phyloP scores from a whole-genome alignment of 495 filamentous ascomycete species.

The Penicillium daleae region DNA sequence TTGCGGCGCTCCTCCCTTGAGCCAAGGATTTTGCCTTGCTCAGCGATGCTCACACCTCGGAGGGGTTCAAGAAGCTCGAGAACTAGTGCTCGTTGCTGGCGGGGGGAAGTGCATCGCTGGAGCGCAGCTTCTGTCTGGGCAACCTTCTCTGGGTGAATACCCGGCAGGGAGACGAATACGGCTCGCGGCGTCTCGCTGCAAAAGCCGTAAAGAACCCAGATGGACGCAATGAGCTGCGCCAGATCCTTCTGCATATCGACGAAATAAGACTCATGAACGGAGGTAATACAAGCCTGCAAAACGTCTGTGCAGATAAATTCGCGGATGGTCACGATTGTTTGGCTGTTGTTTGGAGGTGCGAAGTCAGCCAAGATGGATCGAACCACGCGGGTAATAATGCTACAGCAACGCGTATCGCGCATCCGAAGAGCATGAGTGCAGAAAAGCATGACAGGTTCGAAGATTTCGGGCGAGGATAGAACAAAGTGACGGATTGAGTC shows the following conservation, averaged over 20 bases:
- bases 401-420: conserved; percentile 87
- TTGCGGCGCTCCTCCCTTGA: conserved; percentile 56
- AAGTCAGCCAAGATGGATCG: conserved; percentile 84
- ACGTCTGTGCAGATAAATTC: conserved; percentile 90
- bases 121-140: conserved; percentile 54
- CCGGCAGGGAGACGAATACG: conserved; percentile 61
- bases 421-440: conserved; percentile 88
- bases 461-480: conserved; percentile 73
- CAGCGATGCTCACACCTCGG: conserved; percentile 86
- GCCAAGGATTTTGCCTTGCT: conserved; percentile 79
- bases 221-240: conserved; percentile 82
- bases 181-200: conserved; percentile 57
- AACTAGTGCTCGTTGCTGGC: conserved; percentile 80
- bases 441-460: conserved; percentile 88
- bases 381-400: conserved; percentile 80
- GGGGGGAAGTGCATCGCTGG: conserved; percentile 64
- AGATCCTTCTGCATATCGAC: conserved; percentile 95
- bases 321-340: conserved; percentile 70
- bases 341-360: conserved; percentile 50
- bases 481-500: conserved; percentile 76
- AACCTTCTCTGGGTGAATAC: conserved; percentile 52
- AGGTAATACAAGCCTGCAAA: conserved; percentile 79
- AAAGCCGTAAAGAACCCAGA: conserved; percentile 72
- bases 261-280: conserved; percentile 92
- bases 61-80: conserved; percentile 85